These are phyloP conservation scores for Luffa acutangula DNA, from an alignment of 306 rosid species.

Conservation along the genomic window DNA sequence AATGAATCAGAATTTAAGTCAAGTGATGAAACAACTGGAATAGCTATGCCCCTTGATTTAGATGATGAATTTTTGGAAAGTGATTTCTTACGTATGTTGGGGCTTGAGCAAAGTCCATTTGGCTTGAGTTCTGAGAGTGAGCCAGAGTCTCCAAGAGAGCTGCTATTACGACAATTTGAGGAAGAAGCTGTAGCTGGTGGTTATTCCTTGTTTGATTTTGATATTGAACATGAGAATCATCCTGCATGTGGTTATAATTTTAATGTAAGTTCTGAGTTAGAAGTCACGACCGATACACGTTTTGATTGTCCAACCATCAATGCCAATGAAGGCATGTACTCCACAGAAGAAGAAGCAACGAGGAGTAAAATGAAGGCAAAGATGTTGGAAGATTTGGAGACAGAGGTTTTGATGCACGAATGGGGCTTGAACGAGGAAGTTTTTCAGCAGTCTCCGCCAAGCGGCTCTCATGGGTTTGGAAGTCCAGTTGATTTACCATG, in stretches of 20 bases:
- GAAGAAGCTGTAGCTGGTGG: slow-evolving; percentile 56
- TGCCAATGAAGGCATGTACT: slow-evolving; percentile 39
- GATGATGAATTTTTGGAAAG: slow-evolving; percentile 62
- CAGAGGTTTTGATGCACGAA: slow-evolving; percentile 72
- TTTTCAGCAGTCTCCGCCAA: slow-evolving; percentile 71
- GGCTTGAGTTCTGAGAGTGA: slow-evolving; percentile 58
- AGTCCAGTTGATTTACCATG: slow-evolving; percentile 46
- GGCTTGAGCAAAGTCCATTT: slow-evolving; percentile 45
- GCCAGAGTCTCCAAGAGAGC: slow-evolving; percentile 84
- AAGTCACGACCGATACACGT: slow-evolving; percentile 19
- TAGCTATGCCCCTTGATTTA: slow-evolving; percentile 36
- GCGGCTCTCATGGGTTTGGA: slow-evolving; percentile 43
- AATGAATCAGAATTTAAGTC: slow-evolving; percentile 22
- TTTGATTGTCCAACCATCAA: slow-evolving; percentile 23
- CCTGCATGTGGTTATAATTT: slow-evolving; percentile 17
- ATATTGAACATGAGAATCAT: slow-evolving; percentile 19
- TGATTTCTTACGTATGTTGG: slow-evolving; percentile 69
- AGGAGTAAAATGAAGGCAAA: slow-evolving; percentile 48
- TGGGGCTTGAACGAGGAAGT: slow-evolving; percentile 79
- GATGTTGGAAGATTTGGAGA: slow-evolving; percentile 69
- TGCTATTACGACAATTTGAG: slow-evolving; percentile 72
- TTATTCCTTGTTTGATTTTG: slow-evolving; percentile 59
- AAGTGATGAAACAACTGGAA: slow-evolving; percentile 9
- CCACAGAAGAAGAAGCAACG: slow-evolving; percentile 26
- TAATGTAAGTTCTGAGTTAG: slow-evolving; percentile 26